Conservation (phyloP, 2,329 filamentous ascomycete species). For the Akanthomyces muscarius region DNA sequence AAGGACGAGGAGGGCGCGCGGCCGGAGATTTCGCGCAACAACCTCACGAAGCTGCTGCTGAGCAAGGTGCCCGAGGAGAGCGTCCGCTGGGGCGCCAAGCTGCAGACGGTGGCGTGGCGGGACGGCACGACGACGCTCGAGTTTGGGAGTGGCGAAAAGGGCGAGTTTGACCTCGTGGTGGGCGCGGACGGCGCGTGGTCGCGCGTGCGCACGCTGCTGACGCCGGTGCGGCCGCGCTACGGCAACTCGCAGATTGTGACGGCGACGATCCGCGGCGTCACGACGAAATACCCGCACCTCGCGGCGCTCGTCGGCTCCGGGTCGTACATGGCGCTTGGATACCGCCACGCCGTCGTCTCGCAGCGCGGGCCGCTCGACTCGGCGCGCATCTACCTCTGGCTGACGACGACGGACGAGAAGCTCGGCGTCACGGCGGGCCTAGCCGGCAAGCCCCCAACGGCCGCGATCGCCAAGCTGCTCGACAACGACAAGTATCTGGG, state of each 20-base stretch:
- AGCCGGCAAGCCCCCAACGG: neutral
- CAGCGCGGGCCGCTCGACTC: constrained; percentile 30
- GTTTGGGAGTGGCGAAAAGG: constrained; percentile 21
- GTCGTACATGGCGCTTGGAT: constrained; percentile 5
- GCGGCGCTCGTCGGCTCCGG: constrained; percentile 23
- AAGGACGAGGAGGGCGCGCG: neutral
- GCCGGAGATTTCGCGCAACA: constrained; percentile 39
- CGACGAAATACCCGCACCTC: constrained; percentile 36
- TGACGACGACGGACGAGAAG: constrained; percentile 26
- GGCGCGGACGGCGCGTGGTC: constrained; percentile 41
- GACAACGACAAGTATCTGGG: neutral
- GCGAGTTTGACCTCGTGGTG: constrained; percentile 35
- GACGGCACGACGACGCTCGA: constrained; percentile 22
- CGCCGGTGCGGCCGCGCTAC: constrained; percentile 34
- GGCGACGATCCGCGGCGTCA: constrained; percentile 31
- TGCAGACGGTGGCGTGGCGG: constrained; percentile 25
- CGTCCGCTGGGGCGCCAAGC: constrained; percentile 30
- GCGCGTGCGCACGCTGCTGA: constrained; percentile 35
- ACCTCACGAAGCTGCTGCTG: constrained; percentile 33
- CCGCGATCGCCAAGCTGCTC: neutral
- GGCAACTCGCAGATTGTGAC: constrained; percentile 37
- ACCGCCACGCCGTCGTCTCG: constrained; percentile 31
- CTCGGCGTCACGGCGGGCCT: constrained; percentile 14
- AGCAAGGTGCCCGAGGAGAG: constrained; percentile 27
- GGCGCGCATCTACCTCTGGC: constrained; percentile 28